Evolutionary conservation across 345 rosid species (phyloP), one percentile per base, ranked within the genome.

Genomic region (Populus euphratica): DNA sequence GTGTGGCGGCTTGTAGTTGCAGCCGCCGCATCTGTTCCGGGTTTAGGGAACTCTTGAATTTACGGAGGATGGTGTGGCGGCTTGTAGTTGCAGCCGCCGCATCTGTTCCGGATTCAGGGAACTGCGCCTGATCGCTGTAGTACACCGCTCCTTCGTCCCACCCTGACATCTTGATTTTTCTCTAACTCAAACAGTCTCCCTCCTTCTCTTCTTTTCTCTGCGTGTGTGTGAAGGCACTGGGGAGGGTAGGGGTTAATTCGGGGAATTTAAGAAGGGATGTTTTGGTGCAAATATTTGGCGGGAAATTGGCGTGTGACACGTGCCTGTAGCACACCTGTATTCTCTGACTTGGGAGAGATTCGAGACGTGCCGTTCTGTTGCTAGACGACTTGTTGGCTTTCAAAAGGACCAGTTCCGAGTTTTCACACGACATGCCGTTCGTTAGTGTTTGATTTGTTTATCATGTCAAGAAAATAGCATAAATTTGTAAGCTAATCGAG

Each of bases 101-200:
- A n/a, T n/a, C n/a, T n/a, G n/a, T 80, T 54, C 84, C 94, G 31
- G 86, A 74, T 50, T 92, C 93, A 23, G 93, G 97, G 77, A 92
- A 94, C 80, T 91, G 96, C 21, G 97, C 94, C 86, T 92, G 97
- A 82, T 92, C 93, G 84, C 98, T 96, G 92, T 85, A 96, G 88
- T 89, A 89, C 27, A 96, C 93, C 13, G 90, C 92, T 54, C 97
- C 98, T 81, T 89, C 97, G 76, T 94, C 95, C 97, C 97, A 89
- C 14, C 96, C 98, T 3, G 97, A 94, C 98, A 94, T 94, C 43
- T 47, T 6, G 27, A 9, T 62, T 62, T 23, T 11, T 62, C 31
- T 25, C 11, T 63, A 6, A 3, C n/a, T 67, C 21, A 36, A 29
- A 64, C 29, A 64, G 5, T 21, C 61, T 16, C 8, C 2, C 35